Evolutionary conservation across 305 asterid species (phyloP), one percentile per base, ranked within the genome.

Genomic region (Salvia sclarea): DNA sequence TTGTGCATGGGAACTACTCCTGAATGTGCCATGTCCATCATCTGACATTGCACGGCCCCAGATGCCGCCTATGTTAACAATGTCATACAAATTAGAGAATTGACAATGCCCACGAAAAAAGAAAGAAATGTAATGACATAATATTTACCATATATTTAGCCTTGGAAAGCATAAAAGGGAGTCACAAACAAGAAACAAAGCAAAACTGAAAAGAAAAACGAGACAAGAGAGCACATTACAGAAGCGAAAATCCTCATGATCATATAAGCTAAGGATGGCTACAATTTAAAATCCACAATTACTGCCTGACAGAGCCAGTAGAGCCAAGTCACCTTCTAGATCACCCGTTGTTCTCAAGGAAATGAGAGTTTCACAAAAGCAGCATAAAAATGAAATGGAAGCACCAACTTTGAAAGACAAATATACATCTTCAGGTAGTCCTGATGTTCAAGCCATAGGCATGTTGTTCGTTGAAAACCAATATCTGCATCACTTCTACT

Each of bases 1-100:
- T 91, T 92, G 79, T 92, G 98, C 90, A 92, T 87, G 2, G 96
- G 98, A 78, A 92, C 98, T 52, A 85, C 83, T 62, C 98, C 98
- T 18, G 92, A 86, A 82, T 87, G 79, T 55, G 83, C 85, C 95
- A 84, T 85, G 82, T 92, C 97, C 85, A 92, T 87, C 92, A 92
- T 78, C 82, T 92, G 98, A 59, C 98, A 92, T 43, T 92, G 98
- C 52, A 86, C 95, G 18, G 98, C 98, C 56, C 98, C 98, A 14
- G 98, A 86, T 38, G 93, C 92, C 20, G 90, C 96, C 97, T 91
- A 71, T 14, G 58, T 11, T 3, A 4, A 62, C 61, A 13, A 21
- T 54, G 60, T 25, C 41, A 17, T 4, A 67, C 44, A 64, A 6
- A 5, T 49, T 30, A 11, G 58, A 30, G 8, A 33, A 33, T 25